These are phyloP conservation scores for Colletotrichum simmondsii DNA, from an alignment of 2,329 filamentous ascomycete species.

Conservation along the genomic window DNA sequence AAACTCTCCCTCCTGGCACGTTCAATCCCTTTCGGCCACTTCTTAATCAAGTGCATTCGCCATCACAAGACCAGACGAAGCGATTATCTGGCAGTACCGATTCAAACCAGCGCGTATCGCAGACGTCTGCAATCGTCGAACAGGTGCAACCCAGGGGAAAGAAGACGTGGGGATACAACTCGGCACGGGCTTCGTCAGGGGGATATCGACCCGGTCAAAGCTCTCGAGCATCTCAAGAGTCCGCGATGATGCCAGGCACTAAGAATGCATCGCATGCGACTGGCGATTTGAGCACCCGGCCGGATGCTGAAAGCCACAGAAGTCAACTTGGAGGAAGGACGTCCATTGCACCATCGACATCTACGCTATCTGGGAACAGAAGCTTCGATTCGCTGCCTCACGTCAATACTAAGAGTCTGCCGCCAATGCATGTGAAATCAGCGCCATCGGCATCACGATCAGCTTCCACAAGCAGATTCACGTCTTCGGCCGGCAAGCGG, in stretches of 20 bases:
- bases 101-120: neutral
- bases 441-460: conserved; percentile 2
- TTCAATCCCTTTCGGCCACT: neutral
- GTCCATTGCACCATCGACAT: neutral
- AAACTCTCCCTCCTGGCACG: neutral
- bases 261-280: neutral
- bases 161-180: neutral
- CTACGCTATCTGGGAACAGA: neutral
- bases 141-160: neutral
- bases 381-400: conserved; percentile 5
- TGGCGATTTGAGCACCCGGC: neutral
- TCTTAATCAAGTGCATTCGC: neutral
- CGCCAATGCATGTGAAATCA: conserved; percentile 8
- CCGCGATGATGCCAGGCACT: neutral
- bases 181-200: neutral
- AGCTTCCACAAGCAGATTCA: neutral
- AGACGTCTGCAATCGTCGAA: neutral
- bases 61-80: neutral
- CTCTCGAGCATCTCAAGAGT: neutral
- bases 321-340: neutral
- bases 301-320: neutral
- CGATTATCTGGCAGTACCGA: neutral
- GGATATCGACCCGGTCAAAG: neutral
- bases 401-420: neutral
- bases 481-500: neutral